Evolutionary conservation across 2,329 filamentous ascomycete species (phyloP).

Genomic region (Talaromyces pinophilus): DNA sequence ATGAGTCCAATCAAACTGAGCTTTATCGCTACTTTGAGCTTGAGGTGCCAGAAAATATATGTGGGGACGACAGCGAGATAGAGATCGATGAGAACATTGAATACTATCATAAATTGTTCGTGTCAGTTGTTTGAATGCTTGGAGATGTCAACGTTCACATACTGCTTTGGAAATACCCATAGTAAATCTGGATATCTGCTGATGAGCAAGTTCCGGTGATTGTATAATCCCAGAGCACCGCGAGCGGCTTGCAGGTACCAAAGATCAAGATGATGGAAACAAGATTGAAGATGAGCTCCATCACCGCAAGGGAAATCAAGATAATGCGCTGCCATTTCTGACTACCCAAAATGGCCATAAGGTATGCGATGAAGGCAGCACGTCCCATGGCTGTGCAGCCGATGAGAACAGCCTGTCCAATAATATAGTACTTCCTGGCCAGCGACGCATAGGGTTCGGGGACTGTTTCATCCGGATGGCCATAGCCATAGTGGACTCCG

Average conservation of each 20-base stretch:
- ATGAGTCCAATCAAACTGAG: conserved; percentile 33
- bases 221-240: neutral
- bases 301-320: conserved; percentile 25
- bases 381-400: conserved; percentile 27
- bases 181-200: neutral
- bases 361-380: conserved; percentile 31
- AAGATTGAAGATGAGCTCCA: conserved; percentile 30
- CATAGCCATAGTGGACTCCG: conserved; percentile 9
- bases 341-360: conserved; percentile 27
- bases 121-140: conserved; percentile 18
- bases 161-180: conserved; percentile 9
- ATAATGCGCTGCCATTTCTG: conserved; percentile 25
- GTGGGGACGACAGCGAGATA: conserved; percentile 33
- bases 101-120: conserved; percentile 28
- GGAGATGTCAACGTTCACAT: neutral
- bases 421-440: conserved; percentile 29
- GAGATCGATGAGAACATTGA: conserved; percentile 35
- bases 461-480: conserved; percentile 3
- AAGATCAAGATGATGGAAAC: conserved; percentile 17
- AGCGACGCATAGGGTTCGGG: conserved; percentile 10
- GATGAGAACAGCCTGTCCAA: conserved; percentile 29
- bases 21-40: conserved; percentile 34
- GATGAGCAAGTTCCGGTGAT: neutral
- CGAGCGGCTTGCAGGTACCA: neutral
- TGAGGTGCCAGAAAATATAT: conserved; percentile 37